These are phyloP conservation scores for Linaria vulgaris DNA, from an alignment of 257 asterid species.

Conservation along the genomic window DNA sequence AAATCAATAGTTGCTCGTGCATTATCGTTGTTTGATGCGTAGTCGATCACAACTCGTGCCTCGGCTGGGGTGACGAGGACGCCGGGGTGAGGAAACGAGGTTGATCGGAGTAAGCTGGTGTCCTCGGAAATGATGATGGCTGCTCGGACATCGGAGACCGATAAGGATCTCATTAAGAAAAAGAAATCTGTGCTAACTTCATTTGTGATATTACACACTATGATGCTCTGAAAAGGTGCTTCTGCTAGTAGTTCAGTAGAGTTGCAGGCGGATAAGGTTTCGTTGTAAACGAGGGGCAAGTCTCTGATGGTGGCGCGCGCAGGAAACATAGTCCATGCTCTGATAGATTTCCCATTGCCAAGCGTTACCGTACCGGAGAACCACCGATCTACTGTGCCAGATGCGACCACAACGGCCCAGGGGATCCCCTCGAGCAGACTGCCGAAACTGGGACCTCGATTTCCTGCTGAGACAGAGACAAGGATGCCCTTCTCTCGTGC, in stretches of 20 bases:
- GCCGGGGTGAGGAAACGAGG: neutral
- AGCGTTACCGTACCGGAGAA: conserved; percentile 38
- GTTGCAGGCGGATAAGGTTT: conserved; percentile 41
- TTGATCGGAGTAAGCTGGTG: neutral
- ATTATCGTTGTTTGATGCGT: neutral
- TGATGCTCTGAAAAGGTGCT: conserved; percentile 25
- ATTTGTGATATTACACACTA: conserved; percentile 33
- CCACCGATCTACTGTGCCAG: conserved; percentile 56
- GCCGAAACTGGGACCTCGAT: conserved; percentile 27
- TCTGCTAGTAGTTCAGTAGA: conserved; percentile 33
- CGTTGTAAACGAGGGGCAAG: conserved; percentile 40
- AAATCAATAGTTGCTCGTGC: neutral
- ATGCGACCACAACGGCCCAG: conserved; percentile 53
- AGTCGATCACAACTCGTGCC: neutral
- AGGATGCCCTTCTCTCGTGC: conserved; percentile 62
- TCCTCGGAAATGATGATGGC: neutral
- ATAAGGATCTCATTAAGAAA: conserved; percentile 22
- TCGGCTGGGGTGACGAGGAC: neutral
- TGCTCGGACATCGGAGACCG: conserved; percentile 27
- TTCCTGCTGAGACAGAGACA: conserved; percentile 67
- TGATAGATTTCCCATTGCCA: conserved; percentile 35
- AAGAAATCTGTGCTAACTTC: conserved; percentile 18
- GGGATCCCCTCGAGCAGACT: conserved; percentile 51
- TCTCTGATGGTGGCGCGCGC: conserved; percentile 34
- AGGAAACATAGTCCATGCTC: conserved; percentile 50